A percentile compares a stretch with the other conserved stretches of the same genome.
Conservation (phyloP, 208 protist species). For the Leishmania tarentolae region DNA sequence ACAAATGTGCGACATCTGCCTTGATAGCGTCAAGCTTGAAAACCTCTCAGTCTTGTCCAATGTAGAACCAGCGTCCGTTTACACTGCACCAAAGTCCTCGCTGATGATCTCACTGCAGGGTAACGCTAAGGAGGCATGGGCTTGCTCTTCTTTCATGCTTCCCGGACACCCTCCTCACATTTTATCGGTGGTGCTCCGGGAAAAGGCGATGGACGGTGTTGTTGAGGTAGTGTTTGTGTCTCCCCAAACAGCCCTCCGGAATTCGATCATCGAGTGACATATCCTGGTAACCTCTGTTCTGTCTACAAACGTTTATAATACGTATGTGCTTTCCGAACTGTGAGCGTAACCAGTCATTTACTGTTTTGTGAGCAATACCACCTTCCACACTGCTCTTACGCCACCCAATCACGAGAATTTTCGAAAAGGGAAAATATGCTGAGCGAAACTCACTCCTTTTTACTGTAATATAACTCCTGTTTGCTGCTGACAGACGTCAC, state of each 20-base stretch:
- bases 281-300: neutral
- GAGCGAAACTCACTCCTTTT: neutral
- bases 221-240: conserved; percentile 1
- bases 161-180: conserved; percentile 4
- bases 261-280: neutral
- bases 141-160: conserved; percentile 8
- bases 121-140: conserved; percentile 11
- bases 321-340: neutral
- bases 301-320: neutral
- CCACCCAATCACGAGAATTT: neutral
- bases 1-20: conserved; percentile 15
- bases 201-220: neutral
- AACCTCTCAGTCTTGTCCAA: neutral
- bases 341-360: neutral
- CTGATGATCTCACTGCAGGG: conserved; percentile 18
- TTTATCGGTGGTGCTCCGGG: neutral
- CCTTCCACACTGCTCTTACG: neutral
- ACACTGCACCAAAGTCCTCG: neutral
- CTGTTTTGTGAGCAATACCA: neutral
- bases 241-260: neutral
- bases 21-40: neutral
- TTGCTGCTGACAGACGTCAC: neutral
- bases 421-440: neutral
- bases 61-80: neutral
- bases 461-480: neutral